phyloP scores from a whole-genome alignment of 352 stramenopile genomes.

The Pythium sukuiense region DNA sequence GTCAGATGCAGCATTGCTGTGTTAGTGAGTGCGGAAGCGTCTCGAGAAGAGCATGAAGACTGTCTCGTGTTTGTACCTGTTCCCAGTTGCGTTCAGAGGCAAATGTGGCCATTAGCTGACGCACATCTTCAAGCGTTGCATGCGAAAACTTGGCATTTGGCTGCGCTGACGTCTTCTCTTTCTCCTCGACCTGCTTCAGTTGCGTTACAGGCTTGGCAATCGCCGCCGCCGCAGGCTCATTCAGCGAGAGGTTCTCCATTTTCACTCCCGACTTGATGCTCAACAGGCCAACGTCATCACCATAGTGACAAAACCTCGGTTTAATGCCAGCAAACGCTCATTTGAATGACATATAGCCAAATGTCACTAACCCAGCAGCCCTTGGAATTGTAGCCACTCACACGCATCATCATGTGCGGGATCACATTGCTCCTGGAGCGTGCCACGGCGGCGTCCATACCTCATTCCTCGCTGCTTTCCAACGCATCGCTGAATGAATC shows the following conservation, averaged over 20 bases:
- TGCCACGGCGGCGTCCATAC: not conserved
- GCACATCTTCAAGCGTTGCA: constrained; percentile 30
- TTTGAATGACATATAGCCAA: not conserved
- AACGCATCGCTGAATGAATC: constrained; percentile 15
- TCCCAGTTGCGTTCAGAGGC: constrained; percentile 34
- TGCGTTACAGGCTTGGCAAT: not conserved
- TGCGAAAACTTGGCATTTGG: constrained; percentile 15
- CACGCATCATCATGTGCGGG: constrained; percentile 32
- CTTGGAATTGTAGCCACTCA: not conserved
- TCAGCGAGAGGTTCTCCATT: constrained; percentile 11
- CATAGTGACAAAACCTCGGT: not conserved
- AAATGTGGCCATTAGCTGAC: constrained; percentile 28
- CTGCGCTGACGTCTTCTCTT: not conserved
- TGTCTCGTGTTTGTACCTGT: constrained; percentile 4
- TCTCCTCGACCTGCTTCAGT: not conserved
- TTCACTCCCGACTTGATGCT: not conserved
- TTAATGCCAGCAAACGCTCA: not conserved
- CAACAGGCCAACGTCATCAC: not conserved
- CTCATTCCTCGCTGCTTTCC: not conserved
- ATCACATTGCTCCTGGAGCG: constrained; percentile 34
- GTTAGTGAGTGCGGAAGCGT: not conserved
- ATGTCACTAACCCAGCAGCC: constrained; percentile 10
- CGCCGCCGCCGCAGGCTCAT: not conserved
- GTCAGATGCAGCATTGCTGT: not conserved
- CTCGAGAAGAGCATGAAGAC: no score